Evolutionary conservation across 1,284 basidiomycete genomes (phyloP).

Genomic region (Cutaneotrichosporon sp.): DNA sequence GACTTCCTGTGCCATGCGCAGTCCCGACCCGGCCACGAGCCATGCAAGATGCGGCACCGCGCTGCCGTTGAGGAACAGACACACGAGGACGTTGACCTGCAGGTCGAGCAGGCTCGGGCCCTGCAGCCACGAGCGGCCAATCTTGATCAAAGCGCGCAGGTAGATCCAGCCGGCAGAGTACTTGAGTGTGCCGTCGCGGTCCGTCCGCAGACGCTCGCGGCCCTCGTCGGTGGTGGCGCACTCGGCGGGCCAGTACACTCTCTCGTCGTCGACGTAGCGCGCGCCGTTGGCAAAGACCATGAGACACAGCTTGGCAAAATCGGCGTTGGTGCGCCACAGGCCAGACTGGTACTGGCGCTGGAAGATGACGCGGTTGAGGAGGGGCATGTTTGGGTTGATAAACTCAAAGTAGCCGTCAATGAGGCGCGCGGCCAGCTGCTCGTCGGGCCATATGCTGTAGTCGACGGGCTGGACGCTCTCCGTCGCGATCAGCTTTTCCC

Average conservation of each 20-base stretch:
- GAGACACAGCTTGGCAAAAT: constrained; percentile 65
- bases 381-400: constrained; percentile 60
- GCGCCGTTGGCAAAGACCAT: constrained; percentile 70
- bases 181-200: constrained; percentile 35
- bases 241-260: constrained; percentile 53
- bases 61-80: constrained; percentile 53
- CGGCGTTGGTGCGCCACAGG: constrained; percentile 56
- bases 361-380: constrained; percentile 74
- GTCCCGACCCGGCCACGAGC: constrained; percentile 64
- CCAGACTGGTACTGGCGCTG: constrained; percentile 57
- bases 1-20: constrained; percentile 56
- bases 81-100: constrained; percentile 55
- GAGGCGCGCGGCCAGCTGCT: constrained; percentile 58
- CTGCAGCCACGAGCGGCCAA: constrained; percentile 53
- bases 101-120: constrained; percentile 68
- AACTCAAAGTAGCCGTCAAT: constrained; percentile 65
- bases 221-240: constrained; percentile 41
- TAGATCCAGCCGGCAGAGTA: constrained; percentile 70
- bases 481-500: constrained; percentile 44
- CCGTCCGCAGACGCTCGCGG: constrained; percentile 33
- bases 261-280: constrained; percentile 60
- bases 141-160: constrained; percentile 60
- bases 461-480: constrained; percentile 36
- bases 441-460: constrained; percentile 41
- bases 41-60: constrained; percentile 66